Evolutionary conservation across 495 filamentous ascomycete genomes (phyloP).

Genomic region (Paragyromitra xinjiangensis): DNA sequence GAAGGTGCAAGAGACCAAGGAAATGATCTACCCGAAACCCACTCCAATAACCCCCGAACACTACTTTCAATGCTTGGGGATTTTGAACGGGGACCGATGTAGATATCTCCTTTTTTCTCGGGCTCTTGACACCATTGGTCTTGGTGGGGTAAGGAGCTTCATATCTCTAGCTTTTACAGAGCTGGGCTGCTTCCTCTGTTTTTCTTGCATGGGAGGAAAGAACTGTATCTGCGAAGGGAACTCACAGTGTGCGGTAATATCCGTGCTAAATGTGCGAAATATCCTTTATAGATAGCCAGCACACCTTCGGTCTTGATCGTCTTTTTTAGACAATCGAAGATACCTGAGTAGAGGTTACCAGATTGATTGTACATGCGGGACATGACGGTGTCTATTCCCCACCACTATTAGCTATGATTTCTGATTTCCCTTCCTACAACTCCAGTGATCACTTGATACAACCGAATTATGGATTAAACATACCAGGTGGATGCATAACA

Average conservation of each 20-base stretch:
- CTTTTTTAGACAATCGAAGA: conserved; percentile 90
- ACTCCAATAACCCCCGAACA: no score
- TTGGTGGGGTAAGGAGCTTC: no score
- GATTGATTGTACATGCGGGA: conserved; percentile 98
- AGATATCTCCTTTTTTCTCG: no score
- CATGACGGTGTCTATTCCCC: conserved; percentile 88
- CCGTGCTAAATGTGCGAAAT: conserved; percentile 90
- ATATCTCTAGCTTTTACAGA: no score
- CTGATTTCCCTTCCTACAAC: neutral
- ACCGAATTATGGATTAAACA: conserved; percentile 37
- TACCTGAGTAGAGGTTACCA: conserved; percentile 90
- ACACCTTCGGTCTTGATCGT: conserved; percentile 91
- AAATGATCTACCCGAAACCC: no score
- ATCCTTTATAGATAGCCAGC: conserved; percentile 97
- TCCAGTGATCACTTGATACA: neutral
- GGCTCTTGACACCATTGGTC: no score
- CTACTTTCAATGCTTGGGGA: no score
- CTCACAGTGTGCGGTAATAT: conserved; percentile 90
- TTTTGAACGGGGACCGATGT: no score
- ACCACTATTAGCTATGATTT: conserved; percentile 7
- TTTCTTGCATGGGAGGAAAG: neutral
- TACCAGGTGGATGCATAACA: conserved; percentile 97
- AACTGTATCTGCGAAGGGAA: conserved; percentile 19
- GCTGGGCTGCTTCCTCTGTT: neutral
- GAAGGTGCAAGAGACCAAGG: no score